Conservation (phyloP, 495 filamentous ascomycete genomes). For the Amorphotheca resinae region DNA sequence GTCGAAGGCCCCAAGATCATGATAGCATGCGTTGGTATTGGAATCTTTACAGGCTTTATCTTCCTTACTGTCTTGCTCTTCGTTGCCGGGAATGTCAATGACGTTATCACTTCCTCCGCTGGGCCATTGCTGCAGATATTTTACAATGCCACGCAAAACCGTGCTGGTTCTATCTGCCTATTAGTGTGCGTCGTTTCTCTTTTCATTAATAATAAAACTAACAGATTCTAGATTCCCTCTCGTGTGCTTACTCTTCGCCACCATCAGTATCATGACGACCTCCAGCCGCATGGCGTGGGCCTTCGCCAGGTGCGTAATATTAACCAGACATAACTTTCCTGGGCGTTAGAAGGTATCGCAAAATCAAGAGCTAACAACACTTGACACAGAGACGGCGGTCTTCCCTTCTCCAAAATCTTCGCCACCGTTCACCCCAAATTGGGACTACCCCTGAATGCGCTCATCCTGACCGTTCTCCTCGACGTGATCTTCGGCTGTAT, state of each 20-base stretch:
- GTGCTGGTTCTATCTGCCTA: conserved; percentile 53
- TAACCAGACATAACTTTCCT: neutral
- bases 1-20: conserved; percentile 27
- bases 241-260: conserved; percentile 58
- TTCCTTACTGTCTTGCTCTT: conserved; percentile 57
- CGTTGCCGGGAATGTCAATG: conserved; percentile 44
- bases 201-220: conserved; percentile 18
- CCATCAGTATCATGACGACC: conserved; percentile 63
- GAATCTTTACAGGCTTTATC: conserved; percentile 34
- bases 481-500: conserved; percentile 61
- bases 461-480: conserved; percentile 49
- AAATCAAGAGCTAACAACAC: no score
- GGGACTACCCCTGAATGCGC: conserved; percentile 55
- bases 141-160: conserved; percentile 52
- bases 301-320: conserved; percentile 33
- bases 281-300: conserved; percentile 67
- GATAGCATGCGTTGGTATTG: conserved; percentile 24
- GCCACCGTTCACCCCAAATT: conserved; percentile 49
- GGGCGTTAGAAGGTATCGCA: no score
- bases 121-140: conserved; percentile 62
- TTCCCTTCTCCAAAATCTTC: conserved; percentile 54
- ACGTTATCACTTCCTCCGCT: conserved; percentile 46
- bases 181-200: conserved; percentile 39
- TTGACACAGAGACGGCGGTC: conserved; percentile 47
- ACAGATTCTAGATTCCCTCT: conserved; percentile 46